These are phyloP conservation scores for Heliamphora exappendiculata DNA, from an alignment of 148 eudicot genomes.

Conservation along the genomic window DNA sequence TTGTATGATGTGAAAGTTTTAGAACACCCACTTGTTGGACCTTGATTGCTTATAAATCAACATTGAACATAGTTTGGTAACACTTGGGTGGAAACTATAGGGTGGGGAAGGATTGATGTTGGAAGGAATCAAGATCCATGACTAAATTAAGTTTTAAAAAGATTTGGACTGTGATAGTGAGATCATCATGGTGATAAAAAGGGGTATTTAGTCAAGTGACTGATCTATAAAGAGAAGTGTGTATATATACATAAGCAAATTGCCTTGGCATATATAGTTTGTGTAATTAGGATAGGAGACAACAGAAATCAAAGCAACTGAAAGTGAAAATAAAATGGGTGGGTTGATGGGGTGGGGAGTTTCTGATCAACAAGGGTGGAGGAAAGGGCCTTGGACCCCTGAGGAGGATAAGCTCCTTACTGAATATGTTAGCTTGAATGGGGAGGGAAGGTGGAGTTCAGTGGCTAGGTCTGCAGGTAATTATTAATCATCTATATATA, in stretches of 20 bases:
- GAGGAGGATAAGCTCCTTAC: constrained; percentile 44
- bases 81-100: constrained; percentile 13
- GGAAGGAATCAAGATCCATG: background rate
- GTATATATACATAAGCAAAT: constrained; percentile 25
- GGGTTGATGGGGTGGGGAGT: constrained; percentile 32
- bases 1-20: constrained; percentile 6
- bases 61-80: background rate
- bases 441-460: constrained; percentile 55
- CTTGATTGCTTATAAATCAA: constrained; percentile 12
- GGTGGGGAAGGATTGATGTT: background rate
- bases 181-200: constrained; percentile 20
- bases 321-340: constrained; percentile 11
- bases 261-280: constrained; percentile 11
- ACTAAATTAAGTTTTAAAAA: background rate
- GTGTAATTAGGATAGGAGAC: constrained; percentile 31
- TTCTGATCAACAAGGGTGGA: constrained; percentile 32
- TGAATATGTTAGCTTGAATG: constrained; percentile 35
- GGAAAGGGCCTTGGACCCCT: constrained; percentile 69
- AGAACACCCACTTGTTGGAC: constrained; percentile 22
- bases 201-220: too few species aligned
- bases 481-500: background rate
- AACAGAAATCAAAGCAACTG: background rate
- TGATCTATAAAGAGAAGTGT: constrained; percentile 7
- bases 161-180: constrained; percentile 22
- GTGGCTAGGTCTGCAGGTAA: constrained; percentile 46